phyloP scores from a whole-genome alignment of 1,284 basidiomycete genomes.

The Tranzscheliella williamsii region DNA sequence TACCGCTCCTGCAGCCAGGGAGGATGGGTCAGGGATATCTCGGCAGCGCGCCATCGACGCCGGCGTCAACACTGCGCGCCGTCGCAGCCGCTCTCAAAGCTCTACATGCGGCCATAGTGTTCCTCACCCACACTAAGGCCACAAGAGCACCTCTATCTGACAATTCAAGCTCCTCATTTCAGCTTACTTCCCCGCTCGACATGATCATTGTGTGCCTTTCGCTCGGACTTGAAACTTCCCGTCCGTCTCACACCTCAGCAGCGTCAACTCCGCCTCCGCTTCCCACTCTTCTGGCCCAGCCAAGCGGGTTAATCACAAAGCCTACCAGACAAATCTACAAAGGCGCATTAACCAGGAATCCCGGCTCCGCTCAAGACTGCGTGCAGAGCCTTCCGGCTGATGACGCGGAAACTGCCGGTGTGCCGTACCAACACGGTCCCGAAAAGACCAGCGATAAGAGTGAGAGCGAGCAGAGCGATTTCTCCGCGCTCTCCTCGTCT shows the following conservation, averaged over 20 bases:
- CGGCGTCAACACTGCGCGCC: conserved; percentile 16
- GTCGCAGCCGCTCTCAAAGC: conserved; percentile 27
- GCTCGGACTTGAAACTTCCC: background rate
- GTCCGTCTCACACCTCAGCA: too few species aligned
- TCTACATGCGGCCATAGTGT: conserved; percentile 8
- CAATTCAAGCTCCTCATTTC: too few species aligned
- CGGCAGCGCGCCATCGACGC: background rate
- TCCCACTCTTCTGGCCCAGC: too few species aligned
- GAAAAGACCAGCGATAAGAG: conserved; percentile 37
- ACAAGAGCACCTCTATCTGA: background rate
- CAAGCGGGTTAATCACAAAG: too few species aligned
- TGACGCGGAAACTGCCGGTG: too few species aligned
- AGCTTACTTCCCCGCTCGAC: background rate
- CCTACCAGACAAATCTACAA: too few species aligned
- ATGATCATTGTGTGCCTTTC: background rate
- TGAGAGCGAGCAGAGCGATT: conserved; percentile 27
- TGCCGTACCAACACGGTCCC: too few species aligned
- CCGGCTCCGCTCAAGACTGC: too few species aligned
- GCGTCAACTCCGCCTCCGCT: too few species aligned
- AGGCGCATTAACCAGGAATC: too few species aligned
- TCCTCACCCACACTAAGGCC: background rate
- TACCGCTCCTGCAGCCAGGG: background rate
- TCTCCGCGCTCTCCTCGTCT: conserved; percentile 9
- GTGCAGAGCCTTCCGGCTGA: too few species aligned
- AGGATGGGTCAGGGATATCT: background rate